phyloP scores from a whole-genome alignment of 2,329 filamentous ascomycete species.

The Monosporascus sp. region DNA sequence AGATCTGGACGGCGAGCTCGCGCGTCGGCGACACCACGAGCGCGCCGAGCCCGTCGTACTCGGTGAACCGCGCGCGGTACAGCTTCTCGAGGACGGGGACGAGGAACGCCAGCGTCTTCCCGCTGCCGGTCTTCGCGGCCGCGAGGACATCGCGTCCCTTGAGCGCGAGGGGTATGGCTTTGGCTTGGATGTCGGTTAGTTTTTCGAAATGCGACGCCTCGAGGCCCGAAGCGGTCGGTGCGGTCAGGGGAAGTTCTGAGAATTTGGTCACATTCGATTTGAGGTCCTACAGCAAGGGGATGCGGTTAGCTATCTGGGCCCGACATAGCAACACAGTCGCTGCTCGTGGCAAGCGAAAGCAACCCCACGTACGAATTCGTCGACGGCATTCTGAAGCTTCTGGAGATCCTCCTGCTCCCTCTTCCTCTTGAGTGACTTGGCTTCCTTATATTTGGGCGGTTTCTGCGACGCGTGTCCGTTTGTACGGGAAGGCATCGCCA shows the following conservation, averaged over 20 bases:
- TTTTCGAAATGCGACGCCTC: conserved; percentile 83
- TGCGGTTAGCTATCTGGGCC: background rate
- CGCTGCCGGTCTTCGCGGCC: conserved; percentile 91
- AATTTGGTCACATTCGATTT: conserved; percentile 64
- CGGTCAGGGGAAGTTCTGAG: conserved; percentile 78
- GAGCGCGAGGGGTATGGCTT: conserved; percentile 81
- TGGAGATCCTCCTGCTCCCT: conserved; percentile 36
- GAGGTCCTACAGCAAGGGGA: conserved; percentile 43
- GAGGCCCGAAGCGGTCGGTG: conserved; percentile 72
- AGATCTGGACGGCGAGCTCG: conserved; percentile 94
- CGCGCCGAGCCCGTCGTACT: conserved; percentile 85
- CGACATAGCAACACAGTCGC: background rate
- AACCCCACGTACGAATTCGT: conserved; percentile 33
- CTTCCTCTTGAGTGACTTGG: conserved; percentile 36
- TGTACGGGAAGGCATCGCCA: conserved; percentile 19
- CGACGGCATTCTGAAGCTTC: conserved; percentile 33
- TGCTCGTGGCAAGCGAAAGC: background rate
- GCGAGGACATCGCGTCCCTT: conserved; percentile 86
- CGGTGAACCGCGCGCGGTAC: conserved; percentile 83
- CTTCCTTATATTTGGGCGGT: conserved; percentile 21
- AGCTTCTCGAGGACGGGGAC: conserved; percentile 90
- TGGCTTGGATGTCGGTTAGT: conserved; percentile 86
- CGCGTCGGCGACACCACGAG: conserved; percentile 91
- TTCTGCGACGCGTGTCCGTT: conserved; percentile 17
- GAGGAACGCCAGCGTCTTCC: conserved; percentile 91